These are phyloP conservation scores for Coccinonectria pachysandricola DNA, from an alignment of 2,329 filamentous ascomycete genomes.

Conservation along the genomic window DNA sequence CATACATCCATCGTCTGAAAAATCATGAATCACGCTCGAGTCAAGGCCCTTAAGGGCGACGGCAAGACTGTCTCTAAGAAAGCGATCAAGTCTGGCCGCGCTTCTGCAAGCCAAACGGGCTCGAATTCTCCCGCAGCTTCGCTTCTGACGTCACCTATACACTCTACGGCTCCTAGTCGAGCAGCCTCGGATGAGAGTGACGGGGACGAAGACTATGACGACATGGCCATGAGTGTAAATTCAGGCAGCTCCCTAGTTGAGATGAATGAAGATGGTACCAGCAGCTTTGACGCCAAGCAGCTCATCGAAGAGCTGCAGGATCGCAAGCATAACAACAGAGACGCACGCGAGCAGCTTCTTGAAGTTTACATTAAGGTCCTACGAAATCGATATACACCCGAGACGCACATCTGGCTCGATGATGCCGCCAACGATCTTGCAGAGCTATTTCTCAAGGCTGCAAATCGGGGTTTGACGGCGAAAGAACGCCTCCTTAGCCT, in stretches of 20 bases:
- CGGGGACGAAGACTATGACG: constrained; percentile 39
- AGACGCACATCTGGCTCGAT: constrained; percentile 37
- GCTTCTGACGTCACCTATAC: constrained; percentile 44
- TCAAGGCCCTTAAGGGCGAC: constrained; percentile 59
- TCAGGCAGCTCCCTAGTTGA: constrained; percentile 35
- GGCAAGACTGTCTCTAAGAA: constrained; percentile 64
- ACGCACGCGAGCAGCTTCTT: constrained; percentile 49
- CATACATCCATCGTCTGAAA: no score
- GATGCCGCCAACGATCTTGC: constrained; percentile 44
- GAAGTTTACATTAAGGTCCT: constrained; percentile 37
- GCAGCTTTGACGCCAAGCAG: constrained; percentile 49
- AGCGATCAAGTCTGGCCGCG: constrained; percentile 47
- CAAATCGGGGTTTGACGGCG: constrained; percentile 57
- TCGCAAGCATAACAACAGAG: constrained; percentile 66
- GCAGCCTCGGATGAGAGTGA: constrained; percentile 52
- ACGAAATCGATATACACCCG: constrained; percentile 31
- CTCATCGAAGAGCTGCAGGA: constrained; percentile 61
- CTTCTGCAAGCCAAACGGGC: constrained; percentile 47
- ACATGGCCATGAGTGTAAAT: constrained; percentile 33
- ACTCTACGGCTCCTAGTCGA: constrained; percentile 50
- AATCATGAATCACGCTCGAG: constrained; percentile 58
- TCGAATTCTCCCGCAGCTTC: constrained; percentile 49
- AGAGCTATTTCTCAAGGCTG: constrained; percentile 59
- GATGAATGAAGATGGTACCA: constrained; percentile 56
- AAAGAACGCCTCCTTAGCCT: constrained; percentile 61